Percentiles rank a stretch among this genome's conserved stretches.
These are phyloP conservation scores for Boletales sp. DNA, from an alignment of 768 basidiomycete genomes.

Conservation along the genomic window DNA sequence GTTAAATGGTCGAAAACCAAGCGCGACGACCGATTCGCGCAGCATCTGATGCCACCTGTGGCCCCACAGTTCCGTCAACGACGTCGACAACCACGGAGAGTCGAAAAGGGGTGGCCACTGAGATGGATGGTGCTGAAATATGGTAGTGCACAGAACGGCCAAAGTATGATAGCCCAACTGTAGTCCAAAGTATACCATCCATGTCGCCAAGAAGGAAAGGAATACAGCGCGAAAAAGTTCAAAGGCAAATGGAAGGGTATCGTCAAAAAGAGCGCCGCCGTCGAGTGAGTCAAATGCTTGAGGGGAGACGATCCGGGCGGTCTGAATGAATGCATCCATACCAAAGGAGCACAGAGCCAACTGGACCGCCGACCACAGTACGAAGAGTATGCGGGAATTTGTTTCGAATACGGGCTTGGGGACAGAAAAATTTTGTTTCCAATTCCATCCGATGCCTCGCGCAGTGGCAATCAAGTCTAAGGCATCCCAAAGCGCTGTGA, in stretches of 20 bases:
- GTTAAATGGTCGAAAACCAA: constrained; percentile 45
- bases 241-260: constrained; percentile 28
- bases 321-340: constrained; percentile 12
- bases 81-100: constrained; percentile 52
- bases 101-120: constrained; percentile 65
- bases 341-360: constrained; percentile 5
- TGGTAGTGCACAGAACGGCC: constrained; percentile 40
- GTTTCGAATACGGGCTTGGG: constrained; percentile 14
- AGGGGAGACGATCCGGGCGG: constrained; percentile 32
- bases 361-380: constrained; percentile 6
- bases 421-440: constrained; percentile 11
- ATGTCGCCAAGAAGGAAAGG: constrained; percentile 42
- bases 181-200: constrained; percentile 45
- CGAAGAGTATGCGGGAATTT: constrained; percentile 14
- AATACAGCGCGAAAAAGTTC: constrained; percentile 37
- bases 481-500: constrained; percentile 21
- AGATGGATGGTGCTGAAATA: constrained; percentile 44
- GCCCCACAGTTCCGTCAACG: constrained; percentile 59
- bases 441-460: constrained; percentile 29
- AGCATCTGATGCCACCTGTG: constrained; percentile 66
- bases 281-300: constrained; percentile 31
- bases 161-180: constrained; percentile 38
- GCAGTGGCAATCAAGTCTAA: constrained; percentile 18
- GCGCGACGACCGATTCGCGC: constrained; percentile 46
- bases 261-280: constrained; percentile 37